Percentiles rank a stretch among this genome's conserved stretches.
phyloP scores from a whole-genome alignment of 1,284 basidiomycete genomes.

The Farysia itapuensis region DNA sequence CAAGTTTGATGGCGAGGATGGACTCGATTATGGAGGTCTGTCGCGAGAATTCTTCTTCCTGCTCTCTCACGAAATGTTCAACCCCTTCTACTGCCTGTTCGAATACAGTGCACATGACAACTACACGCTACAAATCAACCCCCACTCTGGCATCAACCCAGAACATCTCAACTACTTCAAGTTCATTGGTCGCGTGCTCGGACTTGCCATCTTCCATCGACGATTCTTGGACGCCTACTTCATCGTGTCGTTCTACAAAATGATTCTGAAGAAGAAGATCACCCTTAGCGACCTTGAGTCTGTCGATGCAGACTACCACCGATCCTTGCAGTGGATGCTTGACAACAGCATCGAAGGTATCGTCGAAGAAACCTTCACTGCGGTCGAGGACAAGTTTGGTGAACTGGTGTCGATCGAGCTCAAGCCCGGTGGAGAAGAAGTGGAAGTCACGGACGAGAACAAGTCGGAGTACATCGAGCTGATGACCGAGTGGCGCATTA shows the following conservation, averaged over 20 bases:
- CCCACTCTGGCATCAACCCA: conserved; percentile 94
- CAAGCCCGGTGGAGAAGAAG: conserved; percentile 78
- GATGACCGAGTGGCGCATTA: conserved; percentile 89
- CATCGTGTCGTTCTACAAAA: conserved; percentile 98
- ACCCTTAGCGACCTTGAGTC: conserved; percentile 55
- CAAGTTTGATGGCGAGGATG: conserved; percentile 98
- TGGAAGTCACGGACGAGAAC: conserved; percentile 92
- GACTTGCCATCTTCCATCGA: conserved; percentile 95
- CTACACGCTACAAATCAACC: conserved; percentile 97
- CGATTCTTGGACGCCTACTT: conserved; percentile 99
- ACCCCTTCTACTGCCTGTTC: conserved; percentile 89
- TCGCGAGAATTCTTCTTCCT: conserved; percentile 99
- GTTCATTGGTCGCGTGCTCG: conserved; percentile 92
- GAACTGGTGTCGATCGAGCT: conserved; percentile 92
- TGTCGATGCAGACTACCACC: conserved; percentile 67
- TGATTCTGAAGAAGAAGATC: conserved; percentile 66
- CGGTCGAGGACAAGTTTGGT: conserved; percentile 95
- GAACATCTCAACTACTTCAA: conserved; percentile 99
- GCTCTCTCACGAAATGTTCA: conserved; percentile 81
- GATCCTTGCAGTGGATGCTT: conserved; percentile 91
- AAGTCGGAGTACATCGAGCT: conserved; percentile 98
- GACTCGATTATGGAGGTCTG: conserved; percentile 95
- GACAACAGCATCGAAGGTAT: conserved; percentile 58
- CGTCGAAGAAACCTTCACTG: conserved; percentile 59
- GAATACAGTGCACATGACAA: conserved; percentile 99